Base-by-base conservation (phyloP, 306 rosid genomes). In the Lathyrus sativus region DNA sequence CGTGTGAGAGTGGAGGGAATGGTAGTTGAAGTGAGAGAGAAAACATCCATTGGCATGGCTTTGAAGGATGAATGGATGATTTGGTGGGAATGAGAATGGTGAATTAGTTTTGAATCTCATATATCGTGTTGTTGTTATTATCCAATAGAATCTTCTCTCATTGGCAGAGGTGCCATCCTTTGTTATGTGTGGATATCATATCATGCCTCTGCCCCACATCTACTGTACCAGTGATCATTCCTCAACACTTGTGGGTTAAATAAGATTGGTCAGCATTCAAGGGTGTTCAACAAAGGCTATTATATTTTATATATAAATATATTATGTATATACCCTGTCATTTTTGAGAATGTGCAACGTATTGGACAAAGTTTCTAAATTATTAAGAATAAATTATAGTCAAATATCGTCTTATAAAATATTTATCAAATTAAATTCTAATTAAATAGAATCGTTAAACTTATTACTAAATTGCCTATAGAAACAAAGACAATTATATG, bases 41-140 rank as follows among this genome's bases (percentile, higher is more conserved):
- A 81, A 71, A 81, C 71, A 77, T 89, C 95, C 98, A 92, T 92
- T 18, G 85, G 82, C 81, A 87, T 79, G 14, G 85, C 59, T 65
- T 31, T 31, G 78, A 74, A 68, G 15, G 15, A 10, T 33, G 55
- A 9, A 14, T 12, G 15, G 15, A 10, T 33, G 55, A 9, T 9
- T 12, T 19, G 59, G 13, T 44, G 38, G 6, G 72, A 71, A 64
- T 28, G 65, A 33, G 35, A 62, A 54, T 45, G 63, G 46, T 66
- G 56, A 70, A 65, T 19, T 39, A 49, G 67, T 70, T 61, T 65
- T 50, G 72, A 71, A 35, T 5, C 39, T 62, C 37, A 26, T 37
- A 12, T 41, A 5, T n/a, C 13, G 8, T 45, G 31, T 22, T 45
- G 11, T 45, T 11, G 5, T 61, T 63, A 31, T 76, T 69, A 79